Conservation (phyloP, 306 rosid species). For the Rubus parviflorus region DNA sequence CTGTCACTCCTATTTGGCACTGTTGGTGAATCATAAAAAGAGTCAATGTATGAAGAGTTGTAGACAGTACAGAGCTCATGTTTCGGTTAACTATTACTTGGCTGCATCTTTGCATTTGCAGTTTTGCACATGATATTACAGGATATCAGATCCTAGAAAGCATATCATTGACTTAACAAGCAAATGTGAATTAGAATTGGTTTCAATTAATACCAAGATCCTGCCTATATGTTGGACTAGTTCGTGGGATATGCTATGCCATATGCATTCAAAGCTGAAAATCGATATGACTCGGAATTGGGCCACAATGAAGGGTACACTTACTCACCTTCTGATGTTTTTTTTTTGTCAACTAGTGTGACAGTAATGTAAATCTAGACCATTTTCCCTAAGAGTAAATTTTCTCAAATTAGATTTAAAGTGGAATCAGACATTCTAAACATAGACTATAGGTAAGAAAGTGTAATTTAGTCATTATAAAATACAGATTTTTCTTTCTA, state of each 20-base stretch:
- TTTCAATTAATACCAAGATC: not conserved
- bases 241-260: not conserved
- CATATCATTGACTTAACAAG: not conserved
- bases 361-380: not conserved
- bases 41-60: not conserved
- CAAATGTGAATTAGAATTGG: not conserved
- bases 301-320: not conserved
- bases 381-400: not conserved
- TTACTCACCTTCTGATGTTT: not conserved
- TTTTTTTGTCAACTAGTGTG: not conserved
- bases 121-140: not conserved
- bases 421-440: not conserved
- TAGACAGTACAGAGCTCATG: not conserved
- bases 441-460: not conserved
- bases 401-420: not conserved
- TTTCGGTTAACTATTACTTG: not conserved
- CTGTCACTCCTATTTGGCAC: conserved; percentile 18
- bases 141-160: not conserved
- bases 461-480: not conserved
- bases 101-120: not conserved
- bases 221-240: not conserved
- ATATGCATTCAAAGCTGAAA: not conserved
- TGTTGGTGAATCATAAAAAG: conserved; percentile 21
- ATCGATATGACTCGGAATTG: not conserved
- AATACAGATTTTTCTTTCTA: not conserved